Percentiles rank a stretch among this genome's conserved stretches.
Evolutionary conservation across 768 basidiomycete genomes (phyloP).

Genomic region (Myochromella boudieri): DNA sequence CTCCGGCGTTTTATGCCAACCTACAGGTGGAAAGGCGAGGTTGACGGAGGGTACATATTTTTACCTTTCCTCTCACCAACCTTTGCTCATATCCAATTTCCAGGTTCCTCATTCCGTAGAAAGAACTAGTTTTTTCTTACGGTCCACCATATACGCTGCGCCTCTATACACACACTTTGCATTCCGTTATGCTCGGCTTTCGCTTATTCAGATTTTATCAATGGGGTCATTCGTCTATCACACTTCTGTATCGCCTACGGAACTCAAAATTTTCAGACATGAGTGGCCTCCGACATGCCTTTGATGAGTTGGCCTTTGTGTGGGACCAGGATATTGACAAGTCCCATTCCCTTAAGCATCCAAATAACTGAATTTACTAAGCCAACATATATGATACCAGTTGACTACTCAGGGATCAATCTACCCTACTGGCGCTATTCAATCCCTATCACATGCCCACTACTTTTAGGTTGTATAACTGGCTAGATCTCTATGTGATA

Average conservation of each 20-base stretch:
- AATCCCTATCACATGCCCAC: too few relatives aligned
- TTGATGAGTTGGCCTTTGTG: constrained; percentile 5
- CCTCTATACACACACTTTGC: constrained; percentile 6
- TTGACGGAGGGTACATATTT: constrained; percentile 87
- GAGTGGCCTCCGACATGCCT: constrained; percentile 5
- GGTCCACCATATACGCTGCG: constrained; percentile 15
- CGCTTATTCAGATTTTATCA: constrained; percentile 4
- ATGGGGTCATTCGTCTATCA: constrained; percentile 5
- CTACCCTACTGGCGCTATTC: too few relatives aligned
- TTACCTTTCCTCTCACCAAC: constrained; percentile 4
- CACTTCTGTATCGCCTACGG: constrained; percentile 5
- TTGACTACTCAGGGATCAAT: too few relatives aligned
- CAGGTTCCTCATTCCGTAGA: constrained; percentile 97
- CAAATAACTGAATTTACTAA: too few relatives aligned
- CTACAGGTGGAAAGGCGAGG: constrained; percentile 96
- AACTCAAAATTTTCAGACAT: constrained; percentile 7
- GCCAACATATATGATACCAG: too few relatives aligned
- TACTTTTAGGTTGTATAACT: too few relatives aligned
- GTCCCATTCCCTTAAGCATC: too few relatives aligned
- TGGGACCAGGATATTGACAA: neutral
- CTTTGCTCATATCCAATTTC: constrained; percentile 7
- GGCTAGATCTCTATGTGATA: too few relatives aligned
- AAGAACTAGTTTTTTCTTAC: constrained; percentile 64
- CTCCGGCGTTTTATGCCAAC: constrained; percentile 94
- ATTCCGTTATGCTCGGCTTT: constrained; percentile 5